Evolutionary conservation across 2,329 filamentous ascomycete genomes (phyloP).

Genomic region (Tympanopsis confertula): DNA sequence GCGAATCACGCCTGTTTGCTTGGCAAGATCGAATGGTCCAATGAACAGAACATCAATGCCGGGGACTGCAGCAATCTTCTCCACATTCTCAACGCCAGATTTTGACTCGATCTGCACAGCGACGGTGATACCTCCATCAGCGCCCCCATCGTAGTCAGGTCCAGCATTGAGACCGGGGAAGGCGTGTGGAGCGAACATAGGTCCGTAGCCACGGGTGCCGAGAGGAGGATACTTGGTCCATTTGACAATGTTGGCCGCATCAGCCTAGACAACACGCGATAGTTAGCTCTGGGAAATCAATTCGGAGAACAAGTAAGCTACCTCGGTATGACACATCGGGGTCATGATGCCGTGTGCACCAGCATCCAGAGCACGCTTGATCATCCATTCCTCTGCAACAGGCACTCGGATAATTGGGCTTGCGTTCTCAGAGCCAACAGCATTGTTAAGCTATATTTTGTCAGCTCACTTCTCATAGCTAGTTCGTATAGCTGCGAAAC

Average conservation of each 20-base stretch:
- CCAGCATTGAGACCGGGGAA: slow-evolving; percentile 11
- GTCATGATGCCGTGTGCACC: slow-evolving; percentile 48
- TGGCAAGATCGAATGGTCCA: slow-evolving; percentile 6
- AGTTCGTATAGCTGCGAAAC: neutral
- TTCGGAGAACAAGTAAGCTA: neutral
- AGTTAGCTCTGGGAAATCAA: neutral
- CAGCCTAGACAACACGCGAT: slow-evolving; percentile 6
- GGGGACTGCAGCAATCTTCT: slow-evolving; percentile 25
- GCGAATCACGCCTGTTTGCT: slow-evolving; percentile 19
- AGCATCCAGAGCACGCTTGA: slow-evolving; percentile 47
- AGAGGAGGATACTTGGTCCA: slow-evolving; percentile 10
- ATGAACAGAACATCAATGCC: slow-evolving; percentile 27
- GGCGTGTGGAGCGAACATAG: slow-evolving; percentile 18
- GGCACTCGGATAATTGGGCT: slow-evolving; percentile 33
- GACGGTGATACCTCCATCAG: slow-evolving; percentile 16
- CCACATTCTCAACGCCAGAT: slow-evolving; percentile 25
- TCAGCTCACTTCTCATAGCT: neutral
- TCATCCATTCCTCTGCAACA: slow-evolving; percentile 48
- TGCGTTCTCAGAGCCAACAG: slow-evolving; percentile 24
- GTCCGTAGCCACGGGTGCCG: slow-evolving; percentile 14
- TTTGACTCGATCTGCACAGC: slow-evolving; percentile 27
- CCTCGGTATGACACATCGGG: slow-evolving; percentile 12
- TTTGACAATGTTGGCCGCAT: slow-evolving; percentile 9
- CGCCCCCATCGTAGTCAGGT: slow-evolving; percentile 19
- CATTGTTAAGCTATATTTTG: slow-evolving; percentile 7